A percentile compares a stretch with the other conserved stretches of the same genome.
Evolutionary conservation across 495 filamentous ascomycete species (phyloP).

Genomic region (Paragyromitra xinjiangensis): DNA sequence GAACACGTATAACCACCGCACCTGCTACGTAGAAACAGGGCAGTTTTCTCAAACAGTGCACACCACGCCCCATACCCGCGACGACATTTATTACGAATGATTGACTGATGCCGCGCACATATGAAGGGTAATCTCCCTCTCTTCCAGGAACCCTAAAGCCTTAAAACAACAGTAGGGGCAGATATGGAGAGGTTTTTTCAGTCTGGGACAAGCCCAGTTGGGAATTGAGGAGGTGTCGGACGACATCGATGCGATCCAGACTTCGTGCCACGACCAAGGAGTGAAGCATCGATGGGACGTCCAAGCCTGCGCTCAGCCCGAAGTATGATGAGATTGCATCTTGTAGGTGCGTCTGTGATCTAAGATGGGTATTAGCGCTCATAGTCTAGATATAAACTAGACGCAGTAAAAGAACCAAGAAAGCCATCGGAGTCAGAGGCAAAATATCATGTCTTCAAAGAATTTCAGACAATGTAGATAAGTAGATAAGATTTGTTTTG

Average conservation of each 20-base stretch:
- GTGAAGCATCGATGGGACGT: conserved; percentile 44
- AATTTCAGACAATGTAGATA: conserved; percentile 56
- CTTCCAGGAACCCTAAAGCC: conserved; percentile 55
- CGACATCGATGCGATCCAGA: conserved; percentile 44
- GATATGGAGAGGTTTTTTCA: conserved; percentile 52
- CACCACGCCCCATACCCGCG: conserved; percentile 51
- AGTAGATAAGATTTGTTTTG: conserved; percentile 48
- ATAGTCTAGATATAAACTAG: neutral
- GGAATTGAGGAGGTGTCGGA: conserved; percentile 6
- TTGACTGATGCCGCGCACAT: conserved; percentile 49
- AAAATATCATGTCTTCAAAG: conserved; percentile 53
- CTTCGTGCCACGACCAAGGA: conserved; percentile 51
- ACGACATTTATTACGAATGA: conserved; percentile 53
- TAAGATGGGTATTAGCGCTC: neutral
- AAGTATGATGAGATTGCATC: neutral
- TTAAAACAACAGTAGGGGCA: conserved; percentile 53
- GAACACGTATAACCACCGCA: conserved; percentile 54
- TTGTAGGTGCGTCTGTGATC: neutral
- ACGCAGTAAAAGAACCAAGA: neutral
- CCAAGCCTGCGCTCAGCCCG: neutral
- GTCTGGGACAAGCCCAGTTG: neutral
- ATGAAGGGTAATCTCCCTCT: conserved; percentile 53
- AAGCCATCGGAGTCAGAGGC: conserved; percentile 43
- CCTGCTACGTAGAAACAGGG: conserved; percentile 42
- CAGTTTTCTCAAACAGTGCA: conserved; percentile 54